Conservation (phyloP, 495 filamentous ascomycete genomes). For the Talaromyces borbonicus region DNA sequence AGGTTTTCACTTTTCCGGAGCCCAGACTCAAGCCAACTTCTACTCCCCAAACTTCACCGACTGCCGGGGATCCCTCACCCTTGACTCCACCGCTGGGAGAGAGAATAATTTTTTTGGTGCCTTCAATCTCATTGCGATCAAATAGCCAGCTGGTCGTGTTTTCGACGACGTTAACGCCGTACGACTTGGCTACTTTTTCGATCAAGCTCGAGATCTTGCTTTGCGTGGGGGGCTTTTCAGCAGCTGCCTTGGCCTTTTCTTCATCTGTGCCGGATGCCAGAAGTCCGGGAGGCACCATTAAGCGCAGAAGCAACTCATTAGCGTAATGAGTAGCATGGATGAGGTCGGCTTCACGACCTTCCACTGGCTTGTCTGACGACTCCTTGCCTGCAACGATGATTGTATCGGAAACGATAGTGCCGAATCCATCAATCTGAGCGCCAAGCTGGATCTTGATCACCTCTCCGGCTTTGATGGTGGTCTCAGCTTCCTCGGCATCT, state of each 20-base stretch:
- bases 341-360: constrained; percentile 73
- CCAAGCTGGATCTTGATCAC: constrained; percentile 93
- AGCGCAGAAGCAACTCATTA: constrained; percentile 84
- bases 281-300: constrained; percentile 83
- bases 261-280: constrained; percentile 77
- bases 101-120: constrained; percentile 95
- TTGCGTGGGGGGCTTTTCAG: constrained; percentile 70
- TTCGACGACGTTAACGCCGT: constrained; percentile 89
- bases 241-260: constrained; percentile 85
- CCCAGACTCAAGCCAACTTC: constrained; percentile 89
- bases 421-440: constrained; percentile 95
- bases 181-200: constrained; percentile 84
- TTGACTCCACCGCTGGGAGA: constrained; percentile 75
- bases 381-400: constrained; percentile 58
- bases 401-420: constrained; percentile 91
- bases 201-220: constrained; percentile 73
- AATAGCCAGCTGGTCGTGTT: constrained; percentile 96
- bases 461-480: constrained; percentile 71
- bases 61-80: constrained; percentile 81
- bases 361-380: constrained; percentile 45
- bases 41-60: constrained; percentile 96
- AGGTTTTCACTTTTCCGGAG: constrained; percentile 84
- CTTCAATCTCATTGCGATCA: constrained; percentile 93
- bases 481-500: constrained; percentile 73
- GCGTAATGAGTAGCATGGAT: constrained; percentile 87